A percentile compares a stretch with the other conserved stretches of the same genome.
Conservation (phyloP, 2,329 filamentous ascomycete species). For the Gaeumannomyces tritici region DNA sequence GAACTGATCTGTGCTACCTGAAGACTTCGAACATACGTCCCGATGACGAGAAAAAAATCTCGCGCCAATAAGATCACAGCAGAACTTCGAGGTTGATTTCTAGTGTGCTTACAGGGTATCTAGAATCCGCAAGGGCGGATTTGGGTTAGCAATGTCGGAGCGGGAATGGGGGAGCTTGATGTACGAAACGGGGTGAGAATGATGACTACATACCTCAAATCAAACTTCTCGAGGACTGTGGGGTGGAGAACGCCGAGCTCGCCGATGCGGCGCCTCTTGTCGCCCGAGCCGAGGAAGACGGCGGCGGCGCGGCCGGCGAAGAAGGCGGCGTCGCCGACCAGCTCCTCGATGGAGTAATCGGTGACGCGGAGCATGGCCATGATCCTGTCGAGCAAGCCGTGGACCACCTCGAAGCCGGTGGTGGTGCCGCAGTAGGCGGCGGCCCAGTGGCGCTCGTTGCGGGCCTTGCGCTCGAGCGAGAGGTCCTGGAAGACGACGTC, state of each 20-base stretch:
- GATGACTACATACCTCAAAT: constrained; percentile 54
- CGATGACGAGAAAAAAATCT: neutral
- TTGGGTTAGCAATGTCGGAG: neutral
- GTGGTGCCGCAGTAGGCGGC: constrained; percentile 92
- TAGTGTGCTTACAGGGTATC: constrained; percentile 85
- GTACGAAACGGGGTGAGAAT: neutral
- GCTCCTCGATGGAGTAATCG: constrained; percentile 88
- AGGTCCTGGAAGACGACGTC: constrained; percentile 90
- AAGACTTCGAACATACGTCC: neutral
- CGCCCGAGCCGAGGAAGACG: constrained; percentile 60
- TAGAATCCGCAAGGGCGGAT: constrained; percentile 17
- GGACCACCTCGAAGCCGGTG: constrained; percentile 89
- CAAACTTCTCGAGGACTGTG: constrained; percentile 85
- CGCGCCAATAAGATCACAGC: constrained; percentile 42
- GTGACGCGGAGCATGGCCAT: constrained; percentile 83
- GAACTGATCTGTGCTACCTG: too few relatives aligned
- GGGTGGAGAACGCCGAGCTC: constrained; percentile 93
- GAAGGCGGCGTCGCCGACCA: constrained; percentile 78
- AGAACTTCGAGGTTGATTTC: constrained; percentile 94
- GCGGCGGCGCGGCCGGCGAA: constrained; percentile 83
- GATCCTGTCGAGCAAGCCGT: constrained; percentile 84
- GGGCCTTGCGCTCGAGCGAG: constrained; percentile 61
- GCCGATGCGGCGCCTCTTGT: constrained; percentile 70
- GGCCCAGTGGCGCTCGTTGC: constrained; percentile 93
- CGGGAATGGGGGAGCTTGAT: neutral